Evolutionary conservation across 352 stramenopile genomes (phyloP).

Genomic region (Phytophthora podocarpi): DNA sequence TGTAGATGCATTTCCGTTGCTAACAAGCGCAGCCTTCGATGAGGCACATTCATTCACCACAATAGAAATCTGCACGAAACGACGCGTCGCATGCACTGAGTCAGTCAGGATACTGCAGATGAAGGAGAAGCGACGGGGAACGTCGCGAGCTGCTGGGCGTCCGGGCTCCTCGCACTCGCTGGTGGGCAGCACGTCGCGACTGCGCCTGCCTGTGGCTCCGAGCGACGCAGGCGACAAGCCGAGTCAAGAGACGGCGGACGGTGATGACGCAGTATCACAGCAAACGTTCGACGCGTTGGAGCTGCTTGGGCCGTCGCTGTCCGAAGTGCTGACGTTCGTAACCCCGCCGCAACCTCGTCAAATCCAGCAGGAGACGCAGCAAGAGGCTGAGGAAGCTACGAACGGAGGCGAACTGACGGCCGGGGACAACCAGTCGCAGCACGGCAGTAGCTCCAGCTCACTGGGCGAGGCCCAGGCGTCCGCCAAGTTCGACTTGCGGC

Average conservation of each 20-base stretch:
- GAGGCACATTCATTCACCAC: too few relatives aligned
- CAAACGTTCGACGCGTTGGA: conserved; percentile 48
- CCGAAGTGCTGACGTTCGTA: conserved; percentile 53
- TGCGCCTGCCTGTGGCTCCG: background rate
- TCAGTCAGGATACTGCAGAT: too few relatives aligned
- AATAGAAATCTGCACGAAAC: conserved; percentile 5
- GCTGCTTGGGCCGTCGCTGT: conserved; percentile 52
- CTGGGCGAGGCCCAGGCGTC: background rate
- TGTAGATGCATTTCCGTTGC: too few relatives aligned
- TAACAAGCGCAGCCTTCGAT: too few relatives aligned
- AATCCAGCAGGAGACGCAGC: conserved; percentile 33
- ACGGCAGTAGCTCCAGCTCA: conserved; percentile 17
- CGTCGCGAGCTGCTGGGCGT: background rate
- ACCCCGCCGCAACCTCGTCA: conserved; percentile 39
- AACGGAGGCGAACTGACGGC: conserved; percentile 6
- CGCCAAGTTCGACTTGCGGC: conserved; percentile 46
- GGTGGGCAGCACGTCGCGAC: background rate
- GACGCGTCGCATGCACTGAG: conserved; percentile 12
- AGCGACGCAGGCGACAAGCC: background rate
- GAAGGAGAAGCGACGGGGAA: conserved; percentile 18
- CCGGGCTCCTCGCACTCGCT: background rate
- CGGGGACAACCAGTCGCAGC: conserved; percentile 11
- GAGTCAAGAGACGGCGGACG: background rate
- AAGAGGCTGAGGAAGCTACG: conserved; percentile 31
- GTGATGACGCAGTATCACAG: background rate